phyloP scores from a whole-genome alignment of 2,329 filamentous ascomycete species.

The Epichloe coenophiala region DNA sequence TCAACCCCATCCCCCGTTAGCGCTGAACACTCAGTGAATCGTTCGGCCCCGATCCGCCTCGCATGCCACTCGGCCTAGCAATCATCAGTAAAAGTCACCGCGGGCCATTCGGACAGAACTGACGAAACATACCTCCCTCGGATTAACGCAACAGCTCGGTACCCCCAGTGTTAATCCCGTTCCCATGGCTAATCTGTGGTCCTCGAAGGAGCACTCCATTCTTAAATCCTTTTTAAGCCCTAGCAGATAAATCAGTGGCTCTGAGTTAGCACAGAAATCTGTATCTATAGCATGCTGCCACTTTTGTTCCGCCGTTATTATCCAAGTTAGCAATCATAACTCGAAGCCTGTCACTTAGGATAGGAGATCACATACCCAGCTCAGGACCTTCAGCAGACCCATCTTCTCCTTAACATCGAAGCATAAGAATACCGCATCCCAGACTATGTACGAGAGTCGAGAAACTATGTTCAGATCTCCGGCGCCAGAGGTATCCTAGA shows the following conservation, averaged over 20 bases:
- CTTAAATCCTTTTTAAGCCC: constrained; percentile 22
- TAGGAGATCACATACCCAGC: constrained; percentile 18
- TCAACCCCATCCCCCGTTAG: constrained; percentile 21
- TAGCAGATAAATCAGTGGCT: constrained; percentile 18
- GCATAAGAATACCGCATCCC: constrained; percentile 25
- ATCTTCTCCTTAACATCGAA: constrained; percentile 23
- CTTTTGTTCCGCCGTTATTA: not conserved
- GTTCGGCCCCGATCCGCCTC: constrained; percentile 14
- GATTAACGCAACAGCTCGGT: constrained; percentile 18
- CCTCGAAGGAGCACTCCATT: constrained; percentile 6
- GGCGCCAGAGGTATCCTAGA: constrained; percentile 28
- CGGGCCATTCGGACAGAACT: not conserved
- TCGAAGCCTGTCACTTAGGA: not conserved
- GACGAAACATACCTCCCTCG: constrained; percentile 13
- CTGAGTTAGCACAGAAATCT: constrained; percentile 2
- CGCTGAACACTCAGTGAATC: constrained; percentile 24
- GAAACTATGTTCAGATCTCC: constrained; percentile 22
- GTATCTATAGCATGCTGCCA: constrained; percentile 12
- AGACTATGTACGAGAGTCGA: constrained; percentile 21
- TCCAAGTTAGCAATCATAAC: not conserved
- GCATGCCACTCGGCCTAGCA: constrained; percentile 20
- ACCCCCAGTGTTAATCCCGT: not conserved
- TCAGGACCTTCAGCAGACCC: constrained; percentile 20
- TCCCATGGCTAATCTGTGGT: constrained; percentile 4
- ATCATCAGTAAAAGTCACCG: not conserved